Percentiles rank a stretch among this genome's conserved stretches.
Evolutionary conservation across 2,329 filamentous ascomycete species (phyloP).

Genomic region (Chaetomium strumarium): DNA sequence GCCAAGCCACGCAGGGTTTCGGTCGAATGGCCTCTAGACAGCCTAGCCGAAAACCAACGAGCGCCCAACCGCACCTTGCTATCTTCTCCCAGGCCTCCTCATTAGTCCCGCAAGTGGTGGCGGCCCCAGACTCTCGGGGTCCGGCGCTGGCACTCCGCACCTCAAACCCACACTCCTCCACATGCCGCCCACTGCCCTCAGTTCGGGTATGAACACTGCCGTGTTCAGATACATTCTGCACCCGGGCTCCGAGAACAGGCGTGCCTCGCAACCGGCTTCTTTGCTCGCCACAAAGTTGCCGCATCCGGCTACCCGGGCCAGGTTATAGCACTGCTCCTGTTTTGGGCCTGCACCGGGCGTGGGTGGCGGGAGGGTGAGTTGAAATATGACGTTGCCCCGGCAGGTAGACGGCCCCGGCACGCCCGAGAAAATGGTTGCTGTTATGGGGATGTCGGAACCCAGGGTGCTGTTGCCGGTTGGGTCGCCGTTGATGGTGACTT

Average conservation of each 20-base stretch:
- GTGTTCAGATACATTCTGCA: conserved; percentile 32
- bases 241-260: conserved; percentile 32
- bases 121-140: conserved; percentile 23
- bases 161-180: conserved; percentile 33
- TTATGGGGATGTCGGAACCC: conserved; percentile 41
- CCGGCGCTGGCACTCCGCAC: conserved; percentile 29
- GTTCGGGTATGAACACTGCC: conserved; percentile 34
- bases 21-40: too few relatives aligned
- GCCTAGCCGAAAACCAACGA: neutral
- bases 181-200: conserved; percentile 30
- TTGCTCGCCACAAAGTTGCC: conserved; percentile 33
- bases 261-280: conserved; percentile 34
- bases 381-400: conserved; percentile 29
- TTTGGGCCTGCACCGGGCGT: conserved; percentile 18
- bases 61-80: neutral
- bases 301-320: conserved; percentile 31
- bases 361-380: conserved; percentile 26
- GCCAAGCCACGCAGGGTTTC: too few relatives aligned
- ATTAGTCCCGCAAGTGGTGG: conserved; percentile 25
- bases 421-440: conserved; percentile 39
- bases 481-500: conserved; percentile 38
- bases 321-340: conserved; percentile 31
- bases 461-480: conserved; percentile 33
- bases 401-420: conserved; percentile 33
- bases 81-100: neutral